Conservation (phyloP, 371 early-diverging fungal species). For the Rhizomucor pusillus region DNA sequence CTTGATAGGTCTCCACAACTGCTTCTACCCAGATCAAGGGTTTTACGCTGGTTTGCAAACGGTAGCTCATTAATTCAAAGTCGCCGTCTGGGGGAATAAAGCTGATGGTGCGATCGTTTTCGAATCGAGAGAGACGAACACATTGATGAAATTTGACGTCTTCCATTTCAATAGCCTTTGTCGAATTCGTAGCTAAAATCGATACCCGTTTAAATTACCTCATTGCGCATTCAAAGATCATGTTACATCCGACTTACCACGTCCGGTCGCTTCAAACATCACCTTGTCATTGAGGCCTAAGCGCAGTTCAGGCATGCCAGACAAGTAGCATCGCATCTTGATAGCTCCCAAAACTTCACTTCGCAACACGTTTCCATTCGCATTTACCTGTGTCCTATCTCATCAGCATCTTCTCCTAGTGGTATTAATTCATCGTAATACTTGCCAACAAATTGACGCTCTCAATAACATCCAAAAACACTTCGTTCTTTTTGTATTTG, state of each 20-base stretch:
- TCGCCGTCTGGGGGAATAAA: conserved; percentile 95
- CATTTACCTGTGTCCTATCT: conserved; percentile 55
- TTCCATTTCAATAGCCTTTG: conserved; percentile 98
- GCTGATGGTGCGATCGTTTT: conserved; percentile 94
- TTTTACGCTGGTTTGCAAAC: conserved; percentile 90
- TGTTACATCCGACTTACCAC: conserved; percentile 65
- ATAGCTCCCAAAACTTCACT: conserved; percentile 95
- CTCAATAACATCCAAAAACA: conserved; percentile 97
- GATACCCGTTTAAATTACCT: not conserved
- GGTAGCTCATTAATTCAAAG: conserved; percentile 99
- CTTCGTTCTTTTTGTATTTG: conserved; percentile 97
- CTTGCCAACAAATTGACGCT: conserved; percentile 92
- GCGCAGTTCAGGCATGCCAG: conserved; percentile 98
- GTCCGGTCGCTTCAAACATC: conserved; percentile 94
- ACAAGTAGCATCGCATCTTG: conserved; percentile 95
- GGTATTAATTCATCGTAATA: not conserved
- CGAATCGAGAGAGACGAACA: conserved; percentile 93
- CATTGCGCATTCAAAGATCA: too few species aligned
- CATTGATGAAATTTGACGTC: conserved; percentile 99
- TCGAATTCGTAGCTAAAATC: conserved; percentile 56
- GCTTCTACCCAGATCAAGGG: conserved; percentile 97
- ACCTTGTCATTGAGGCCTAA: conserved; percentile 98
- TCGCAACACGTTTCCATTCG: conserved; percentile 93
- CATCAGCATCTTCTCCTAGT: too few species aligned
- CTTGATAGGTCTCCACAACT: conserved; percentile 87